A percentile compares a stretch with the other conserved stretches of the same genome.
Conservation (phyloP, 2,329 filamentous ascomycete genomes). For the Fusarium albosuccineum region DNA sequence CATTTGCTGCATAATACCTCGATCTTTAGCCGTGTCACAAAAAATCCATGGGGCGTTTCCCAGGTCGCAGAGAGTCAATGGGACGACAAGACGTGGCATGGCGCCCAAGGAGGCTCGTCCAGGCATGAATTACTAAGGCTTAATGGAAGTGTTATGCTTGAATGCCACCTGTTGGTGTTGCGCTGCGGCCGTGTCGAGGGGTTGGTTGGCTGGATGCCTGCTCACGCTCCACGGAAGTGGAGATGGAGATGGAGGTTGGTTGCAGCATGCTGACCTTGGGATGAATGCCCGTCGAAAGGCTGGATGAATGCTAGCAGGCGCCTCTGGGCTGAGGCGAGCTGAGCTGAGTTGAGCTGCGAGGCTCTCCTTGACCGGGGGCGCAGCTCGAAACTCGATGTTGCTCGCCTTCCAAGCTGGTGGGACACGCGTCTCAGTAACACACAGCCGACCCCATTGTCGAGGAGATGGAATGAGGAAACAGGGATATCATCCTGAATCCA, state of each 20-base stretch:
- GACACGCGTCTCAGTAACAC: slow-evolving; percentile 1
- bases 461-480: slow-evolving; percentile 5
- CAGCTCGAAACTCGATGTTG: neutral
- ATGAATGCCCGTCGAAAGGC: slow-evolving; percentile 10
- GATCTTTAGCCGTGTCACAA: neutral
- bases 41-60: neutral
- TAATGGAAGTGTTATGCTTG: slow-evolving; percentile 1
- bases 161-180: slow-evolving; percentile 1
- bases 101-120: neutral
- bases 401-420: neutral
- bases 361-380: neutral
- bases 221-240: slow-evolving; percentile 18
- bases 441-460: neutral
- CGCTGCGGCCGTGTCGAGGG: slow-evolving; percentile 7
- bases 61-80: slow-evolving; percentile 14
- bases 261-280: slow-evolving; percentile 6
- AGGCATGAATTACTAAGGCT: neutral
- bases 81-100: slow-evolving; percentile 25
- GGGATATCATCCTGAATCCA: neutral
- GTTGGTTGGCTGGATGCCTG: slow-evolving; percentile 20
- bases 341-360: neutral
- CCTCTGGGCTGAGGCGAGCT: neutral
- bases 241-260: slow-evolving; percentile 7
- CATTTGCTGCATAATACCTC: slow-evolving; percentile 4
- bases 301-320: slow-evolving; percentile 2